Evolutionary conservation across 2,329 filamentous ascomycete species (phyloP).

Genomic region (Trichoderma simmonsii): DNA sequence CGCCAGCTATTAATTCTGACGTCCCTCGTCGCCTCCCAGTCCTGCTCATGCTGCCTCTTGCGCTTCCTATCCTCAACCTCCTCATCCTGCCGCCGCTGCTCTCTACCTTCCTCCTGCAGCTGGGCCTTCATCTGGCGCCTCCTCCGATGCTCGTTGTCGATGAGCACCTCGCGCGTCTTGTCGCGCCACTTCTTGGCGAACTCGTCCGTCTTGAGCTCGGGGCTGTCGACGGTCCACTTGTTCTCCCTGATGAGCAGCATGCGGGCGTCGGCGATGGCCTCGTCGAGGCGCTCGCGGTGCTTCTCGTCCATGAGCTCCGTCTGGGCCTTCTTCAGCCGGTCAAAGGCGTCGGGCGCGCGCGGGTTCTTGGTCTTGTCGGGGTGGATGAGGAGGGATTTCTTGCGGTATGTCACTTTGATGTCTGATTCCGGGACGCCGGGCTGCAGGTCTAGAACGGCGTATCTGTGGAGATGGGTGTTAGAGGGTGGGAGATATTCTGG

Average conservation of each 20-base stretch:
- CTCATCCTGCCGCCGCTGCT: constrained; percentile 81
- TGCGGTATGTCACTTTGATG: constrained; percentile 91
- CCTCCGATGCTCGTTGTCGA: constrained; percentile 86
- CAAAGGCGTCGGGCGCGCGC: constrained; percentile 88
- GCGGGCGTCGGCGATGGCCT: constrained; percentile 92
- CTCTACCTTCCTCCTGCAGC: constrained; percentile 93
- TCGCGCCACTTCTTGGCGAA: constrained; percentile 85
- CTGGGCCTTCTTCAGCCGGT: constrained; percentile 93
- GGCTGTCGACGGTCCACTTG: constrained; percentile 86
- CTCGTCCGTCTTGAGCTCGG: constrained; percentile 78
- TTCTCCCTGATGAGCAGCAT: constrained; percentile 92
- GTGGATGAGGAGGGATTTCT: constrained; percentile 98
- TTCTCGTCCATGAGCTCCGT: constrained; percentile 92
- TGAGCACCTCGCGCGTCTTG: constrained; percentile 83
- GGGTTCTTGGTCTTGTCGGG: constrained; percentile 96
- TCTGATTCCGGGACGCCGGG: constrained; percentile 93
- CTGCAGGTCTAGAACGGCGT: constrained; percentile 92
- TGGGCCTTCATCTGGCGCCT: constrained; percentile 85
- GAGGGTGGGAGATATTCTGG: neutral
- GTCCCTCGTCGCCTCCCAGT: constrained; percentile 92
- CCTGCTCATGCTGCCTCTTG: constrained; percentile 87
- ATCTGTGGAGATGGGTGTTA: constrained; percentile 48
- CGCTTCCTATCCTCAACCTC: constrained; percentile 77
- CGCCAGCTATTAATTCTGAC: constrained; percentile 92
- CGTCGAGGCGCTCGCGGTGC: constrained; percentile 79